Percentiles rank a stretch among this genome's conserved stretches.
Evolutionary conservation across 2,329 filamentous ascomycete genomes (phyloP).

Genomic region (Penicillium hordei): DNA sequence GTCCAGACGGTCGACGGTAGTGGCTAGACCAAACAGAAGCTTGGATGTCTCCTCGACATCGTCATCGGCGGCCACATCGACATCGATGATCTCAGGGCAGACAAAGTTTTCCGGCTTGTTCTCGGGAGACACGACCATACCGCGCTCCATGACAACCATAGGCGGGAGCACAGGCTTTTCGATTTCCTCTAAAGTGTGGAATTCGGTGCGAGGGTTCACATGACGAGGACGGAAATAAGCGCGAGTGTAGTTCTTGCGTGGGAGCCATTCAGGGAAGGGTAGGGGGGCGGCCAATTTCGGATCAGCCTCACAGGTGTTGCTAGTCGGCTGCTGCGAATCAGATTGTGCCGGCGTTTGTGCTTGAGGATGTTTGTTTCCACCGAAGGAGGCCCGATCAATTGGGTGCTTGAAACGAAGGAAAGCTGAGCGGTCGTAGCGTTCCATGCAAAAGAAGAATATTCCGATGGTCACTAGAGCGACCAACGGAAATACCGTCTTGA

Average conservation of each 20-base stretch:
- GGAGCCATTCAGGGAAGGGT: constrained; percentile 43
- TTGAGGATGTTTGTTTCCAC: constrained; percentile 16
- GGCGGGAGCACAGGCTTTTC: constrained; percentile 40
- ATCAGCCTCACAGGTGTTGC: constrained; percentile 37
- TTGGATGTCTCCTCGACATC: constrained; percentile 43
- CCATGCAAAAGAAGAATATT: constrained; percentile 43
- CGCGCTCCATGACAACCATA: constrained; percentile 41
- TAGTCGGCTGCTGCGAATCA: constrained; percentile 22
- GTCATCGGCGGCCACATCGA: constrained; percentile 42
- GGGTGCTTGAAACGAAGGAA: constrained; percentile 40
- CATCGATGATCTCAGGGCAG: constrained; percentile 42
- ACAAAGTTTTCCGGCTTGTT: constrained; percentile 35
- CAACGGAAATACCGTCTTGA: constrained; percentile 42
- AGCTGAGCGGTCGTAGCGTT: constrained; percentile 41
- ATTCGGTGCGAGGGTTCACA: constrained; percentile 38
- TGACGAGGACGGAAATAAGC: constrained; percentile 43
- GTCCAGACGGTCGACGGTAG: constrained; percentile 45
- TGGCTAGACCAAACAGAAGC: constrained; percentile 45
- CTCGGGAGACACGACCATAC: constrained; percentile 37
- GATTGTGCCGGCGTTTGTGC: constrained; percentile 13
- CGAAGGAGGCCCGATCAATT: constrained; percentile 29
- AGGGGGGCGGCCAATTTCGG: constrained; percentile 36
- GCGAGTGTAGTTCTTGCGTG: constrained; percentile 47
- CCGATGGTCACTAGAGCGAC: constrained; percentile 40
- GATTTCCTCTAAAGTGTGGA: constrained; percentile 41